These are phyloP conservation scores for Zymoseptoria tritici DNA, from an alignment of 2,329 filamentous ascomycete genomes.

Conservation along the genomic window DNA sequence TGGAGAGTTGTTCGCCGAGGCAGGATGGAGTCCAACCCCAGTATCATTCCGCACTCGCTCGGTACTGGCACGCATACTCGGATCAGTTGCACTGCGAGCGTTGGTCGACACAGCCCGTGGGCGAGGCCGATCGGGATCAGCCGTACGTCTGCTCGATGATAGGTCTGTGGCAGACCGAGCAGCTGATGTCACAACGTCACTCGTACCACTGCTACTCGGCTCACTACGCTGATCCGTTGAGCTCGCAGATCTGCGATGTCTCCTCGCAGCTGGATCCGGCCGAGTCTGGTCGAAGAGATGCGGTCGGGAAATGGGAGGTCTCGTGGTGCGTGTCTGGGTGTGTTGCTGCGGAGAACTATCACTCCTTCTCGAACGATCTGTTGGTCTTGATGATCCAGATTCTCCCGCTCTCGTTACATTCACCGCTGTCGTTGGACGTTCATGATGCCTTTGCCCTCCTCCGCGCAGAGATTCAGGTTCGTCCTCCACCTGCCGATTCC, in stretches of 20 bases:
- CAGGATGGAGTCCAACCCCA: not conserved
- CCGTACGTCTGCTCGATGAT: slow-evolving; percentile 19
- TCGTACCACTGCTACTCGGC: slow-evolving; percentile 34
- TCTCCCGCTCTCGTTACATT: slow-evolving; percentile 3
- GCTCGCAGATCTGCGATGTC: slow-evolving; percentile 40
- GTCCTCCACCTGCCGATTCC: slow-evolving; percentile 16
- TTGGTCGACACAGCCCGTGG: slow-evolving; percentile 33
- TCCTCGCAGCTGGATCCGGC: slow-evolving; percentile 22
- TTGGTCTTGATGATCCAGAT: slow-evolving; percentile 3
- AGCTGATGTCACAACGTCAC: slow-evolving; percentile 37
- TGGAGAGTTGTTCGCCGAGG: not conserved
- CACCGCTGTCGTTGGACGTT: slow-evolving; percentile 12
- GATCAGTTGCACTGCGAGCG: slow-evolving; percentile 39
- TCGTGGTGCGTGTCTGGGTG: slow-evolving; percentile 10
- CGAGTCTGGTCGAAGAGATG: slow-evolving; percentile 37
- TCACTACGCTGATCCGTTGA: slow-evolving; percentile 23
- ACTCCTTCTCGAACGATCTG: not conserved
- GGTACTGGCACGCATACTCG: slow-evolving; percentile 18
- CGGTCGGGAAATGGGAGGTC: slow-evolving; percentile 42
- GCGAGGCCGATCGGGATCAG: slow-evolving; percentile 21
- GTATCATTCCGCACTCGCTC: slow-evolving; percentile 16
- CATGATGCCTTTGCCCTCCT: slow-evolving; percentile 39
- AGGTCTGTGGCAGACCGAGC: slow-evolving; percentile 62
- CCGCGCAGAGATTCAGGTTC: slow-evolving; percentile 37
- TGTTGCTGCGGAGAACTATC: slow-evolving; percentile 20